phyloP scores from a whole-genome alignment of 164 flowering plant genomes.

The Akebia trifoliata region DNA sequence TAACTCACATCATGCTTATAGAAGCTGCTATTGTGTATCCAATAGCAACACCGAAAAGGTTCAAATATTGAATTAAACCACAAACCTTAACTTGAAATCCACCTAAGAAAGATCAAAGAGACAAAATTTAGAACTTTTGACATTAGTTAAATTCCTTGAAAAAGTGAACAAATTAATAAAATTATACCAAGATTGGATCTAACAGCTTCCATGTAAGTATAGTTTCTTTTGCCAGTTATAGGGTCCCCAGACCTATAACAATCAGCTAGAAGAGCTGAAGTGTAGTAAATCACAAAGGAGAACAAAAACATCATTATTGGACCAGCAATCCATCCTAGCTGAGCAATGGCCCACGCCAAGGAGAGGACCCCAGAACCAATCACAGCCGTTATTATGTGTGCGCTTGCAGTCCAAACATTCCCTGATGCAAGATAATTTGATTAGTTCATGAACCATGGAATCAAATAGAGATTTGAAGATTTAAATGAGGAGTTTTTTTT shows the following conservation, averaged over 20 bases:
- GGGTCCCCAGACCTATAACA: conserved; percentile 19
- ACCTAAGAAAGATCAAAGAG: not conserved
- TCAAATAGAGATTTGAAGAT: not conserved
- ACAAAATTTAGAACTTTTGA: not conserved
- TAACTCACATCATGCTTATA: conserved; percentile 14
- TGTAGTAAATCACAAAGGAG: conserved; percentile 18
- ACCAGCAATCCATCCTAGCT: conserved; percentile 26
- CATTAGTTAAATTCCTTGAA: not conserved
- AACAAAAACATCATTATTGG: conserved; percentile 14
- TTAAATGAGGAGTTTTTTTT: not conserved
- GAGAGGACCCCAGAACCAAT: conserved; percentile 23
- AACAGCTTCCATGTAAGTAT: conserved; percentile 20
- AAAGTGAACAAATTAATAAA: not conserved
- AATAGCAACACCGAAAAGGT: conserved; percentile 7
- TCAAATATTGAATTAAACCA: conserved; percentile 11
- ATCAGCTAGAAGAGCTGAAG: conserved; percentile 15
- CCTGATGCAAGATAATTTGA: conserved; percentile 8
- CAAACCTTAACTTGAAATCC: conserved; percentile 12
- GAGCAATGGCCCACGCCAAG: conserved; percentile 19
- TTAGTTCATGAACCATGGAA: too few relatives aligned
- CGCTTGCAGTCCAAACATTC: conserved; percentile 17
- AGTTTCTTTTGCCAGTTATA: conserved; percentile 18
- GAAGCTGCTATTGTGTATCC: conserved; percentile 17
- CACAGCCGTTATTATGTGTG: conserved; percentile 22
- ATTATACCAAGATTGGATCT: conserved; percentile 13